phyloP scores from a whole-genome alignment of 1,284 basidiomycete genomes.

The Neonothopanus nambi region DNA sequence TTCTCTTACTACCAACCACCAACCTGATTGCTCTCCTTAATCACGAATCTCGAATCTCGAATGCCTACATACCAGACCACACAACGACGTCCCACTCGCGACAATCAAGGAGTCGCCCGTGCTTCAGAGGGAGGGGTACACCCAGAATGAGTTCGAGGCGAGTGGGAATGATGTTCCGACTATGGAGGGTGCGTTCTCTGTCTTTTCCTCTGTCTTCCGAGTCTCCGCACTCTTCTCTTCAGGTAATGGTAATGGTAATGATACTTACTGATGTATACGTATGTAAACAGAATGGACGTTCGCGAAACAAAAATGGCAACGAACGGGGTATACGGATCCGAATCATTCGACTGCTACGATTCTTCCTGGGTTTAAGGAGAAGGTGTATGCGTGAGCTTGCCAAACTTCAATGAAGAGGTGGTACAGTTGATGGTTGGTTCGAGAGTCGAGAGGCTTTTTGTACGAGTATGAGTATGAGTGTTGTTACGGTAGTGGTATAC shows the following conservation, averaged over 20 bases:
- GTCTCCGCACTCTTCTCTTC: too few species aligned
- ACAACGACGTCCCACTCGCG: constrained; percentile 46
- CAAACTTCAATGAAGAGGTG: too few species aligned
- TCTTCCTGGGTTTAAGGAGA: constrained; percentile 42
- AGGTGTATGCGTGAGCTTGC: constrained; percentile 31
- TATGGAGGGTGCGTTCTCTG: constrained; percentile 35
- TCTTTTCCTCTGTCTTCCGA: neutral
- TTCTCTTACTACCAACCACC: neutral
- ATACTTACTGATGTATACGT: too few species aligned
- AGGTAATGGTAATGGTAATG: too few species aligned
- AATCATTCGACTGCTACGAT: constrained; percentile 35
- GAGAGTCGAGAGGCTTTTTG: too few species aligned
- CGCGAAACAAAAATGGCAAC: constrained; percentile 50
- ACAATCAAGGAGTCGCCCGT: constrained; percentile 48
- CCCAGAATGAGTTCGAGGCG: constrained; percentile 50
- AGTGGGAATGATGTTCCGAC: constrained; percentile 45
- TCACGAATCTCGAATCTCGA: neutral
- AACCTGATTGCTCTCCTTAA: too few species aligned
- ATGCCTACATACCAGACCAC: constrained; percentile 33
- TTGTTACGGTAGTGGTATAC: too few species aligned
- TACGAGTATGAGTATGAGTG: too few species aligned
- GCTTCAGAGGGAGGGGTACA: constrained; percentile 46
- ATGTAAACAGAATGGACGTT: constrained; percentile 45
- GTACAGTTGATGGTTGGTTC: too few species aligned
- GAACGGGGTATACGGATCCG: constrained; percentile 31